Base-by-base conservation (phyloP, 106 monocot species). In the Apostasia shenzhenica region DNA sequence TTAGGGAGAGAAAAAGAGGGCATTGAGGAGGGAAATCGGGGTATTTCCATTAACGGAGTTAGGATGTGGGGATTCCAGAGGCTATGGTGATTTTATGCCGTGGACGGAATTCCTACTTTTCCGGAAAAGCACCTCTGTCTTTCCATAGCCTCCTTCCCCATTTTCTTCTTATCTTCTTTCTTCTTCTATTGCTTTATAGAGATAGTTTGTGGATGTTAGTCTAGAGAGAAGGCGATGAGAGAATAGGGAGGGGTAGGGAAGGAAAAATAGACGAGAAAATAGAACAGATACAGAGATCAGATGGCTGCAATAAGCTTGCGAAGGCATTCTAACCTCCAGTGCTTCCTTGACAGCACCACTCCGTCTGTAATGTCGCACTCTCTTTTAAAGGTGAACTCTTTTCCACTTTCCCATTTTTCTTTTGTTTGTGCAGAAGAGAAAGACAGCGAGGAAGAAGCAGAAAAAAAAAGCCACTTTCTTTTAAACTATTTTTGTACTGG, bases 261-360 rank as follows among this genome's bases (percentile, higher is more conserved):
- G 6, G 60, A 57, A 37, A 57, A 57, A 57, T 60, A 9, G 60
- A 60, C 11, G 2, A 42, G 60, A 60, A 60, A 60, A 10, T 1
- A 41, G 41, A 42, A 60, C 41, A 60, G 9, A 60, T 26, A 37
- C 10, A 57, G 26, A 26, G 26, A 26, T 26, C 26, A 26, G 26
- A 26, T 60, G 60, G 60, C 64, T 48, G 48, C 38, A 39, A n/a
- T n/a, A n/a, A 67, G 51, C 26, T 56, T 43, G 66, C 54, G 57
- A 61, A 76, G 66, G 54, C 67, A 73, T 39, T 86, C 86, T 14
- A 86, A 86, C 74, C 57, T 86, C 14, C 72, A 76, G 72, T 70
- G 66, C 61, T 86, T 86, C 44, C 86, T 86, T 45, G 45, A 52
- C 49, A 54, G 59, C n/a, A 79, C 67, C 11, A 71, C 82, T 2